Evolutionary conservation across 495 filamentous ascomycete genomes (phyloP), one percentile per base, ranked within the genome.

Genomic region (Ramalina intermedia): DNA sequence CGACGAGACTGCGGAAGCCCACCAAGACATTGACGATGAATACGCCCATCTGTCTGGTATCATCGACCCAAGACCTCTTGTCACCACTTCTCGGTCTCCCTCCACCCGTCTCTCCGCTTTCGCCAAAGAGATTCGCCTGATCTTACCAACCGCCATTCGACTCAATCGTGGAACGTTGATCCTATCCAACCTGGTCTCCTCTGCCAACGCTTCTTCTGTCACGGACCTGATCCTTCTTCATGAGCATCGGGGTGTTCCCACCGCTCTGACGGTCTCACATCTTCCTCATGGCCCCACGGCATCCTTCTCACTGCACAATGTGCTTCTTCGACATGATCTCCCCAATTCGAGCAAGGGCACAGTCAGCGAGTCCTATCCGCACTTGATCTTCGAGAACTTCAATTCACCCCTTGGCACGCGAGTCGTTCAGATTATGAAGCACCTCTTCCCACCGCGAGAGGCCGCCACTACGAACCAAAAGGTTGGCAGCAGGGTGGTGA

Each of bases 301-400:
- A 33, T 85, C 84, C 39, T 94, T 94, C 58, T 89, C 84, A 2
- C 70, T 99, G 11, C 88, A 96, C 64, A 96, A 99, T 55, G 90
- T 96, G 9, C 82, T 96, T 17, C 74, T 96, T 8, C 83, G 91
- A 29, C 84, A 87, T 48, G 93, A 96, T 67, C 90, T 99, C 17
- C 93, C 91, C 0, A 84, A 88, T 51, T 72, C 85, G 20, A 75
- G 85, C 23, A 74, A 84, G 46, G 91, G 91, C 27, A 99, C 93
- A 0, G 88, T 99, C 27, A 85, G 79, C 46, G 91, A 99, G 68
- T 81, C 78, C 42, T 99, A 96, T 57, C 91, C 91, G 0, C 90
- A 96, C 58, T 67, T 99, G 13, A 81, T 99, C 51, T 96, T 99
- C 53, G 91, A 99, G 58, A 85, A 86, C 11, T 99, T 99, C 69